These are phyloP conservation scores for Irpex rosettiformis DNA, from an alignment of 1,284 basidiomycete species.

Conservation along the genomic window DNA sequence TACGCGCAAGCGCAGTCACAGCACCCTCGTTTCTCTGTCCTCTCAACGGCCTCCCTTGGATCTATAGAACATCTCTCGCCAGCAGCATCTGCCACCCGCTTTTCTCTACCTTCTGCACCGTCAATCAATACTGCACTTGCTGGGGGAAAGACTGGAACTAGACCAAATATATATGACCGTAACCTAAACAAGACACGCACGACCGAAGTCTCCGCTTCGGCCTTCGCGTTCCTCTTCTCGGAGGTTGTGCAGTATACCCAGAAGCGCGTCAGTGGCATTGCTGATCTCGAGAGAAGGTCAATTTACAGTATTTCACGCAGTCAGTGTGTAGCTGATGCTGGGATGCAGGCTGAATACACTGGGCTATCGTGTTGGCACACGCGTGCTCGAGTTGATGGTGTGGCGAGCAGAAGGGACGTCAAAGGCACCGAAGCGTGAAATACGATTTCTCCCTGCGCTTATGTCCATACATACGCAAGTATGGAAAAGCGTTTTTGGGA, in stretches of 20 bases:
- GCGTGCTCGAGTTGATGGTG: conserved; percentile 77
- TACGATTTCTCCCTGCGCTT: conserved; percentile 82
- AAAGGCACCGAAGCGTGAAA: conserved; percentile 85
- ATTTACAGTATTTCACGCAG: neutral
- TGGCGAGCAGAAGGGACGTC: conserved; percentile 69
- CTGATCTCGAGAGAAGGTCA: conserved; percentile 80
- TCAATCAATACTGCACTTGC: conserved; percentile 41
- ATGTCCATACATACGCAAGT: conserved; percentile 93
- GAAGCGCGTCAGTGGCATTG: conserved; percentile 89
- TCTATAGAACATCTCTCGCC: conserved; percentile 64
- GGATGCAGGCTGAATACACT: conserved; percentile 78
- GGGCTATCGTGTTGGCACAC: conserved; percentile 84
- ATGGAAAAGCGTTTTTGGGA: conserved; percentile 93
- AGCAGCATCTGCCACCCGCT: conserved; percentile 56
- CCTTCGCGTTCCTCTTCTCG: conserved; percentile 88
- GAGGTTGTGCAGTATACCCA: conserved; percentile 95
- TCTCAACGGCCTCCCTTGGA: conserved; percentile 62
- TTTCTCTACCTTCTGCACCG: conserved; percentile 60
- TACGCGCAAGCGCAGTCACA: neutral
- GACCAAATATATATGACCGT: conserved; percentile 81
- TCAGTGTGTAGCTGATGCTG: conserved; percentile 36
- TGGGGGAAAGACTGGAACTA: conserved; percentile 39
- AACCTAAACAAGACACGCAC: conserved; percentile 80
- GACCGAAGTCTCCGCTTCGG: conserved; percentile 76
- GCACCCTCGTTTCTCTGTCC: conserved; percentile 65